Conservation (phyloP, 129 eudicot genomes). For the sunflower (Helianthus annuus) region DNA sequence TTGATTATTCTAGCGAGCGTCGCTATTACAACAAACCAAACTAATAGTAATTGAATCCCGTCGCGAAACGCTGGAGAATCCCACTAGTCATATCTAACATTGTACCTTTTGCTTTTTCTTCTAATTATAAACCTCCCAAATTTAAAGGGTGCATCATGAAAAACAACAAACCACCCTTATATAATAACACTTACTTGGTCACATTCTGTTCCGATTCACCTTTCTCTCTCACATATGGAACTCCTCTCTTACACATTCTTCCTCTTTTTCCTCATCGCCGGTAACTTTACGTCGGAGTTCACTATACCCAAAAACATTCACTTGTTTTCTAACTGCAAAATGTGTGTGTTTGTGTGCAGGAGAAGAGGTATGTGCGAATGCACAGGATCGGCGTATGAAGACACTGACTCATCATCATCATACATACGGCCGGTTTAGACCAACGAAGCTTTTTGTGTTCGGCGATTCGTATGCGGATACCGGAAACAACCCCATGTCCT, state of each 20-base stretch:
- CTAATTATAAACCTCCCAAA: not conserved
- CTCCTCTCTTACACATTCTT: conserved; percentile 22
- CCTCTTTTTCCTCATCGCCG: conserved; percentile 38
- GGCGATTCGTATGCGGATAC: conserved; percentile 90
- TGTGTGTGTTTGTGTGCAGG: conserved; percentile 13
- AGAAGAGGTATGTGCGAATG: conserved; percentile 9
- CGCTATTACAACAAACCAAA: too few relatives aligned
- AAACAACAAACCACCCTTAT: not conserved
- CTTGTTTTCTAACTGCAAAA: not conserved
- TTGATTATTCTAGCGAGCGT: too few relatives aligned
- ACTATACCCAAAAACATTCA: not conserved
- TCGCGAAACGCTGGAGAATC: too few relatives aligned
- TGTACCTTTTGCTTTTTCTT: too few relatives aligned
- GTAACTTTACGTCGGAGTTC: conserved; percentile 25
- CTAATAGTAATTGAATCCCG: too few relatives aligned
- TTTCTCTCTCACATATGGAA: conserved; percentile 33
- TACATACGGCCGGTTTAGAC: conserved; percentile 11
- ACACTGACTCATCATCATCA: not conserved
- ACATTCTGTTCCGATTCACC: conserved; percentile 12
- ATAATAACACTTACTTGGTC: conserved; percentile 4
- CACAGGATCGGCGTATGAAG: not conserved
- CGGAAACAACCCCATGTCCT: conserved; percentile 56
- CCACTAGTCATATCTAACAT: too few relatives aligned
- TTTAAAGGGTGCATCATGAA: not conserved
- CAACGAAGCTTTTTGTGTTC: conserved; percentile 68